A percentile compares a stretch with the other conserved stretches of the same genome.
phyloP scores from a whole-genome alignment of 2,329 filamentous ascomycete species.

The Eutypella sp. region DNA sequence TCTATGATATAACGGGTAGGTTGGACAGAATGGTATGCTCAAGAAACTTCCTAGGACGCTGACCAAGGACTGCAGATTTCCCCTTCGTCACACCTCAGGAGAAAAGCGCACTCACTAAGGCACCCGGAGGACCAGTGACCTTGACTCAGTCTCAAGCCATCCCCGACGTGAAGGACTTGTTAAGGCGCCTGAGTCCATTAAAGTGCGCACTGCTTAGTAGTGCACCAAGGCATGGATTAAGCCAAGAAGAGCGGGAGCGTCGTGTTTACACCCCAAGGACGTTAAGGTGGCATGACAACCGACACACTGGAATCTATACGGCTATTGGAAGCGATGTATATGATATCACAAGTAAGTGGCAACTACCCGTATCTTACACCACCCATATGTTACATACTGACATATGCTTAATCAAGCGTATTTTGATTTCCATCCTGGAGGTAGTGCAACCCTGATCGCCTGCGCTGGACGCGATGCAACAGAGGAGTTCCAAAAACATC shows the following conservation, averaged over 20 bases:
- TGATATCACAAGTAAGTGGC: conserved; percentile 14
- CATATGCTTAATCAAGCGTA: conserved; percentile 6
- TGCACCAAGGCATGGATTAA: not conserved
- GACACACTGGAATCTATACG: conserved; percentile 10
- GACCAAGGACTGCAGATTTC: conserved; percentile 3
- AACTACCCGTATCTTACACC: conserved; percentile 1
- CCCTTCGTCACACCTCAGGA: not conserved
- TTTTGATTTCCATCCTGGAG: conserved; percentile 13
- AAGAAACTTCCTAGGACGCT: conserved; percentile 3
- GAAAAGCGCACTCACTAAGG: too few relatives aligned
- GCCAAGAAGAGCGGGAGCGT: not conserved
- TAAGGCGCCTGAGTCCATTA: too few relatives aligned
- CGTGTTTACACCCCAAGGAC: conserved; percentile 5
- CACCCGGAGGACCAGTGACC: too few relatives aligned
- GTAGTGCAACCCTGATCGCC: conserved; percentile 3
- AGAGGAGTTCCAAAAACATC: conserved; percentile 5
- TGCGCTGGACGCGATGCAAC: conserved; percentile 9
- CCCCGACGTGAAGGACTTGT: too few relatives aligned
- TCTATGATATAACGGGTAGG: conserved; percentile 15
- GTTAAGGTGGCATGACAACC: conserved; percentile 15
- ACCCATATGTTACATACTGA: not conserved
- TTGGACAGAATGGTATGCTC: not conserved
- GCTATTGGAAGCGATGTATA: conserved; percentile 9
- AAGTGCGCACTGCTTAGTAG: too few relatives aligned
- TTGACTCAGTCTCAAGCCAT: too few relatives aligned